Conservation (phyloP, 1,139 yeast genomes). For the Kodamaea sp. region DNA sequence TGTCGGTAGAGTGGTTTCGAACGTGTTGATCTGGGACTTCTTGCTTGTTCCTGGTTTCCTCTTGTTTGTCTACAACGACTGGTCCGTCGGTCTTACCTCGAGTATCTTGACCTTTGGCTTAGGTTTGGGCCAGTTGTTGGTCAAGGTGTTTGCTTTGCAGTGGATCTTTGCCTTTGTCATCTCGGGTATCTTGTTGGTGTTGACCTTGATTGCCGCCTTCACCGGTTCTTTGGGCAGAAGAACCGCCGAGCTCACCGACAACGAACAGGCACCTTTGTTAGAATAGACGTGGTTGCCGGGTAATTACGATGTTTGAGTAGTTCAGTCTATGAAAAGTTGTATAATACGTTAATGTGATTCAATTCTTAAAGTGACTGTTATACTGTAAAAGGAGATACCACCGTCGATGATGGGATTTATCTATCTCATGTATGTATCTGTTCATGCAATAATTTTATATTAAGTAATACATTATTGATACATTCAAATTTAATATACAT, state of each 20-base stretch:
- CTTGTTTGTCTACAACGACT: constrained; percentile 64
- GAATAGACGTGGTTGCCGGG: constrained; percentile 1
- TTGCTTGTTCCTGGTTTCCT: constrained; percentile 62
- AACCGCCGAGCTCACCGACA: constrained; percentile 2
- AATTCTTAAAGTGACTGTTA: too few species aligned
- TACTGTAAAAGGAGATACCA: too few species aligned
- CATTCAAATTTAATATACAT: too few species aligned
- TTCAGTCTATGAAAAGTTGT: too few species aligned
- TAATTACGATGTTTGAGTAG: not conserved
- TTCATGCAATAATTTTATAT: too few species aligned
- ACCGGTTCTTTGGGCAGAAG: constrained; percentile 17
- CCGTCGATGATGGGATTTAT: too few species aligned
- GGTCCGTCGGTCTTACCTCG: constrained; percentile 65
- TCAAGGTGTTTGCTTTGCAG: constrained; percentile 72
- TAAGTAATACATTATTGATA: too few species aligned
- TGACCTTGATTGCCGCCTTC: constrained; percentile 46
- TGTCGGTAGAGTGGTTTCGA: constrained; percentile 68
- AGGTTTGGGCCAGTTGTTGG: constrained; percentile 68
- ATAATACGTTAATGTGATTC: too few species aligned
- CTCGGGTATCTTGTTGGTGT: constrained; percentile 52
- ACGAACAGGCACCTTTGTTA: constrained; percentile 12
- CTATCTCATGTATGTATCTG: too few species aligned
- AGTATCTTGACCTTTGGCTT: constrained; percentile 62
- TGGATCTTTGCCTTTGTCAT: constrained; percentile 81
- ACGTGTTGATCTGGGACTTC: constrained; percentile 77